Evolutionary conservation across 257 asterid genomes (phyloP).

Genomic region (Solanum clarkiae): DNA sequence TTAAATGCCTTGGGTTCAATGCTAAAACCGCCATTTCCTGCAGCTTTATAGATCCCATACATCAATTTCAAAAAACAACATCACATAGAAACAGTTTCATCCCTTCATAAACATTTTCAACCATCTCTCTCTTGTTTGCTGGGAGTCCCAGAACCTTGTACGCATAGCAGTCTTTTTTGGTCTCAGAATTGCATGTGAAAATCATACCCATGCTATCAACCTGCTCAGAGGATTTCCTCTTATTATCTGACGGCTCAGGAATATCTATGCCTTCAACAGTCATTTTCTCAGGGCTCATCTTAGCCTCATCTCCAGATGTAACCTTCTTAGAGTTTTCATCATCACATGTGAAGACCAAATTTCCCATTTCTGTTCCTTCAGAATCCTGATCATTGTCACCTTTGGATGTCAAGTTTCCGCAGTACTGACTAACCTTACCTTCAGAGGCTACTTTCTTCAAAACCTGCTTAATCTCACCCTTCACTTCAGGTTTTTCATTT

Average conservation of each 20-base stretch:
- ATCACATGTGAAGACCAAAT: neutral
- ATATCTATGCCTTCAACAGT: constrained; percentile 20
- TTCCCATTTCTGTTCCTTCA: neutral
- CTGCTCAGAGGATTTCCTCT: constrained; percentile 34
- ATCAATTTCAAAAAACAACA: constrained; percentile 49
- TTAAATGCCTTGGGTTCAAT: constrained; percentile 76
- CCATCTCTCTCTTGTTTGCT: constrained; percentile 54
- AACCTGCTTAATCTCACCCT: neutral
- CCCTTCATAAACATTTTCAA: constrained; percentile 58
- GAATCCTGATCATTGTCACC: neutral
- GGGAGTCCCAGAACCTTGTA: constrained; percentile 81
- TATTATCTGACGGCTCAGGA: constrained; percentile 22
- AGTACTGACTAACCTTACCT: neutral
- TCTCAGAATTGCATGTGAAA: constrained; percentile 79
- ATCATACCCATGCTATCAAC: constrained; percentile 81
- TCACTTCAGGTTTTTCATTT: neutral
- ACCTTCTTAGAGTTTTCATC: constrained; percentile 4
- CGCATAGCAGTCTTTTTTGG: constrained; percentile 63
- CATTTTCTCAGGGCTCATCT: constrained; percentile 17
- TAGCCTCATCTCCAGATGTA: constrained; percentile 7
- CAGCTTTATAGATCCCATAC: constrained; percentile 75
- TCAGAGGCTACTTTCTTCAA: neutral
- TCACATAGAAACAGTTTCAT: constrained; percentile 81
- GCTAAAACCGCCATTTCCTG: constrained; percentile 70
- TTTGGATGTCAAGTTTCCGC: neutral